phyloP scores from a whole-genome alignment of 495 filamentous ascomycete species.

The Lasiosphaeriaceae sp. region DNA sequence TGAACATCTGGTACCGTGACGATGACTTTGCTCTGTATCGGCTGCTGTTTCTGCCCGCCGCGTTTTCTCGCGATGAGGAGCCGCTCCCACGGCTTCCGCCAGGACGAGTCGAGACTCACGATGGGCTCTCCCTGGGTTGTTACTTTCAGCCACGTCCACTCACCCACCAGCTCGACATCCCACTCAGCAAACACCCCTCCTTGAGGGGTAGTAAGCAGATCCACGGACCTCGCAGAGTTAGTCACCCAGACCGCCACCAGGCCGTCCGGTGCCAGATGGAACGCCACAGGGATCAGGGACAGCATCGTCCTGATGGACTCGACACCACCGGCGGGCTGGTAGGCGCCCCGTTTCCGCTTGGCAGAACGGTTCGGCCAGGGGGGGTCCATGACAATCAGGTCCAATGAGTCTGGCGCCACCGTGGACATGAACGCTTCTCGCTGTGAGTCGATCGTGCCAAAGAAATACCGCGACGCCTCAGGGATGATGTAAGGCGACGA shows the following conservation, averaged over 20 bases:
- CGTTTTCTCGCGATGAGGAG: conserved; percentile 62
- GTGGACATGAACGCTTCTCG: conserved; percentile 26
- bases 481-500: conserved; percentile 22
- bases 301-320: conserved; percentile 43
- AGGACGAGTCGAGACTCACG: conserved; percentile 59
- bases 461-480: conserved; percentile 30
- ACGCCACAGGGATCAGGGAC: conserved; percentile 48
- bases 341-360: conserved; percentile 55
- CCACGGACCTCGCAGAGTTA: conserved; percentile 61
- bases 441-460: conserved; percentile 37
- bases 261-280: conserved; percentile 50
- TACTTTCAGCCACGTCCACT: conserved; percentile 92
- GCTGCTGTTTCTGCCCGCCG: conserved; percentile 1
- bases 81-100: conserved; percentile 85
- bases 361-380: conserved; percentile 94
- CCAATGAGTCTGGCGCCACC: conserved; percentile 49
- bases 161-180: conserved; percentile 63
- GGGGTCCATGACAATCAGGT: conserved; percentile 83
- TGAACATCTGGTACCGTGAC: conserved; percentile 84
- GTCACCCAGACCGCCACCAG: conserved; percentile 84
- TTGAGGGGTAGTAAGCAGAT: conserved; percentile 48
- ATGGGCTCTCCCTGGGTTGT: conserved; percentile 69
- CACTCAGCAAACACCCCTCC: conserved; percentile 55
- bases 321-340: conserved; percentile 49
- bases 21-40: conserved; percentile 46